Evolutionary conservation across 768 basidiomycete species (phyloP).

Genomic region (Rhodotorula kratochvilovae): DNA sequence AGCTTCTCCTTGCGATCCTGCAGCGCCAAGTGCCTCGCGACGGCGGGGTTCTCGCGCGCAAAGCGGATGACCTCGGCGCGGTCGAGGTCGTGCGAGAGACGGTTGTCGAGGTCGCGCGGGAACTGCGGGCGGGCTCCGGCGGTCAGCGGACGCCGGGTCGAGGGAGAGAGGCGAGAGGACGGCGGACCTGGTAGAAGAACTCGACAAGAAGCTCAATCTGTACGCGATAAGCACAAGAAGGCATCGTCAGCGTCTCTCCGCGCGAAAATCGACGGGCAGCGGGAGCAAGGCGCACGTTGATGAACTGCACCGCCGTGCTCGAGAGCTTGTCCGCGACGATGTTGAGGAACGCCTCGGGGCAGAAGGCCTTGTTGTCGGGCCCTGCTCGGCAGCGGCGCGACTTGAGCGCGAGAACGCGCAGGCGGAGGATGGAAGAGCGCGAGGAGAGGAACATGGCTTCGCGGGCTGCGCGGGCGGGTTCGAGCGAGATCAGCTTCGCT

Average conservation of each 20-base stretch:
- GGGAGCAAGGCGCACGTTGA: slow-evolving; percentile 55
- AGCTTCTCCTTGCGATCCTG: slow-evolving; percentile 97
- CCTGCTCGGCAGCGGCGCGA: slow-evolving; percentile 77
- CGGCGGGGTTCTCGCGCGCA: slow-evolving; percentile 89
- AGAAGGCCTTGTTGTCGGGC: slow-evolving; percentile 80
- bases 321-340: slow-evolving; percentile 96
- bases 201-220: slow-evolving; percentile 88
- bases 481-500: slow-evolving; percentile 15
- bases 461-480: slow-evolving; percentile 58
- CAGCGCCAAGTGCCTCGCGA: slow-evolving; percentile 79
- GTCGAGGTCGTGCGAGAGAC: slow-evolving; percentile 87
- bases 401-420: slow-evolving; percentile 77
- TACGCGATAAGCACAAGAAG: neutral
- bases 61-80: slow-evolving; percentile 82
- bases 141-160: too few relatives aligned
- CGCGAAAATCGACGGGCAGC: too few relatives aligned
- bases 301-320: slow-evolving; percentile 93
- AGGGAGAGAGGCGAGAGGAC: slow-evolving; percentile 5
- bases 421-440: slow-evolving; percentile 72
- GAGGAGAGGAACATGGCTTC: slow-evolving; percentile 85
- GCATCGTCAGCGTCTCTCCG: neutral
- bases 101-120: slow-evolving; percentile 93
- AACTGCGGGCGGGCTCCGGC: slow-evolving; percentile 65
- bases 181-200: slow-evolving; percentile 88
- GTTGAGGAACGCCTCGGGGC: slow-evolving; percentile 93